Percentiles rank a stretch among this genome's conserved stretches.
These are phyloP conservation scores for Cystobasidiaceae sp. DNA, from an alignment of 1,284 basidiomycete species.

Conservation along the genomic window DNA sequence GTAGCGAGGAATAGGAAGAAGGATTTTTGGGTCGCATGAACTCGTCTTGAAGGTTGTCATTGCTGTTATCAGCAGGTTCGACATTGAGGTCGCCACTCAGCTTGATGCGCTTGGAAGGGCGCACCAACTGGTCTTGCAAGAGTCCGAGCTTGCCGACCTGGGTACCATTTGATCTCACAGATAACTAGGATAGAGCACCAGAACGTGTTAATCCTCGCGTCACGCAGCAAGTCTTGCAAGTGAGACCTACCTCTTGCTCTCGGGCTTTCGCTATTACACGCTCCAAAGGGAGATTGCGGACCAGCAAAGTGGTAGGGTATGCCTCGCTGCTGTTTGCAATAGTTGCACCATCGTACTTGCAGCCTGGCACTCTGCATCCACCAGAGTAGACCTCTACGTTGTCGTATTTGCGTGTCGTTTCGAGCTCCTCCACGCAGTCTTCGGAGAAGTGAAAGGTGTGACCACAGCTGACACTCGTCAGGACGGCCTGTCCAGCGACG, in stretches of 20 bases:
- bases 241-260: too few species aligned
- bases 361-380: neutral
- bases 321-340: constrained; percentile 2
- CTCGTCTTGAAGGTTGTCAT: neutral
- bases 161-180: neutral
- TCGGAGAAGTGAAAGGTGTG: neutral
- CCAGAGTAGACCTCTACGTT: neutral
- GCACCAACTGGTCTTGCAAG: neutral
- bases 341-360: neutral
- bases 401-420: neutral
- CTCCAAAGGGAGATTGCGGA: constrained; percentile 2
- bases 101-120: neutral
- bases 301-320: neutral
- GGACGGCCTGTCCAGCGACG: neutral
- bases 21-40: neutral
- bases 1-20: neutral
- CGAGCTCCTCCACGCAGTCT: neutral
- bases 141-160: neutral
- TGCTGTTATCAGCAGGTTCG: neutral
- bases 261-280: neutral
- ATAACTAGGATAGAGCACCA: too few species aligned
- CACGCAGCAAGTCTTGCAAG: neutral
- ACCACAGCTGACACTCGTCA: constrained; percentile 4
- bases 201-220: neutral
- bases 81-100: neutral